These are phyloP conservation scores for Podospora comata DNA, from an alignment of 495 filamentous ascomycete species.

Conservation along the genomic window DNA sequence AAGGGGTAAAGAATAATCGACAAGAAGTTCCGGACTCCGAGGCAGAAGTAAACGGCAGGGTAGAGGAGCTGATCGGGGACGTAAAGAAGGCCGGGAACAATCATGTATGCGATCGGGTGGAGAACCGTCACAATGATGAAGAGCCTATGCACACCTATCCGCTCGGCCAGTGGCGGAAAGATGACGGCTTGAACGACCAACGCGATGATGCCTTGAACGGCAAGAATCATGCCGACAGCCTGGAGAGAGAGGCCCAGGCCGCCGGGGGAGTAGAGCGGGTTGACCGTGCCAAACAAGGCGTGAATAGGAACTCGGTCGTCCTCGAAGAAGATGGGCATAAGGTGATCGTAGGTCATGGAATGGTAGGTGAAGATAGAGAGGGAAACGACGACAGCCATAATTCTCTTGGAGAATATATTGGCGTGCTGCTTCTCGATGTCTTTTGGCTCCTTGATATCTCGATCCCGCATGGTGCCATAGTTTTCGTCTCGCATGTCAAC, in stretches of 20 bases:
- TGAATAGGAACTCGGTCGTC: constrained; percentile 50
- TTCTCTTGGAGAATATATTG: constrained; percentile 61
- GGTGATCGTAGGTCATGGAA: constrained; percentile 82
- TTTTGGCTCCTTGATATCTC: constrained; percentile 41
- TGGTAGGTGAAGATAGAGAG: constrained; percentile 84
- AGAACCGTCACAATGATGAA: constrained; percentile 70
- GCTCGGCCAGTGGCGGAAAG: constrained; percentile 68
- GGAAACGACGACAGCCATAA: constrained; percentile 66
- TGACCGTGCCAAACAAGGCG: constrained; percentile 22
- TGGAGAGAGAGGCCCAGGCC: constrained; percentile 71
- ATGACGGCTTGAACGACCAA: constrained; percentile 73
- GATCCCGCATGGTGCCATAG: constrained; percentile 72
- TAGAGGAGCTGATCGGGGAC: constrained; percentile 58
- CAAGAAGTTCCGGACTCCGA: constrained; percentile 69
- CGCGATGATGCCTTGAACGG: constrained; percentile 72
- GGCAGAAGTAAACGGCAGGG: constrained; percentile 67
- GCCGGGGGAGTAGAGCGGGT: constrained; percentile 60
- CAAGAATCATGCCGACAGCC: constrained; percentile 75
- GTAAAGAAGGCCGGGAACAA: constrained; percentile 66
- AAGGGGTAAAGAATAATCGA: constrained; percentile 76
- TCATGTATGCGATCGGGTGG: constrained; percentile 72
- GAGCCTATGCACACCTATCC: constrained; percentile 69
- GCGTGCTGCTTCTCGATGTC: constrained; percentile 25
- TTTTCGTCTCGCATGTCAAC: constrained; percentile 70
- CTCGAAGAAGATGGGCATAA: constrained; percentile 81